Evolutionary conservation across 2,329 filamentous ascomycete genomes (phyloP), one percentile per base, ranked within the genome.

Genomic region (Epichloe elymi): DNA sequence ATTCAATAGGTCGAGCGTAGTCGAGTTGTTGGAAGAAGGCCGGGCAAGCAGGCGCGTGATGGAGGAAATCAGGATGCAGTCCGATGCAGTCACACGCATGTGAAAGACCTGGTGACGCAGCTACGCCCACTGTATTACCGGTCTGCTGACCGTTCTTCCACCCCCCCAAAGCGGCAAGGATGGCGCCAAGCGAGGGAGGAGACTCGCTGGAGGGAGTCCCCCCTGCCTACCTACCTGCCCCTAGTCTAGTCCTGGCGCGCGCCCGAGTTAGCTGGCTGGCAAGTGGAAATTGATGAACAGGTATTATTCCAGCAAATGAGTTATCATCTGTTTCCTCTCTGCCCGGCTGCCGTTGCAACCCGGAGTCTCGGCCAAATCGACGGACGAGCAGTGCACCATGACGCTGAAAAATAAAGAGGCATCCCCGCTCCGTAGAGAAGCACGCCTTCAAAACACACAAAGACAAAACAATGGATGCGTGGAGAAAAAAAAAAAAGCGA

Each of bases 71-170:
- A n/a, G n/a, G 30, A 14, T 46, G 44, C 43, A 44, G 23, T 23
- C 36, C 19, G 30, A 14, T 37, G 44, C 43, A 44, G 23, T 23
- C 36, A 37, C 23, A 20, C 11, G 39, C 39, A 49, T 43, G 48
- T 49, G 48, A 49, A 26, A n/a, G 20, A 4, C 23, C 11, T 11
- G 26, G 26, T 36, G 44, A 37, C 33, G 19, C 44, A 11, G 33
- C 35, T 8, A 14, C 12, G 1, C 17, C 6, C 15, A 6, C 7
- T 17, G 35, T 30, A 3, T 20, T 20, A 7, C 26, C 40, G 20
- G 41, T 50, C 48, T 50, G 48, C 33, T 50, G 48, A 50, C 48
- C 23, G 40, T 26, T 14, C 12, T 20, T 48, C 8, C 36, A 19
- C 15, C 38, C 17, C 8, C 19, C 10, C 26, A 40, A 49, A 49